Percentiles rank a stretch among this genome's conserved stretches.
These are phyloP conservation scores for Chenopodium formosanum DNA, from an alignment of 148 eudicot species.

Conservation along the genomic window DNA sequence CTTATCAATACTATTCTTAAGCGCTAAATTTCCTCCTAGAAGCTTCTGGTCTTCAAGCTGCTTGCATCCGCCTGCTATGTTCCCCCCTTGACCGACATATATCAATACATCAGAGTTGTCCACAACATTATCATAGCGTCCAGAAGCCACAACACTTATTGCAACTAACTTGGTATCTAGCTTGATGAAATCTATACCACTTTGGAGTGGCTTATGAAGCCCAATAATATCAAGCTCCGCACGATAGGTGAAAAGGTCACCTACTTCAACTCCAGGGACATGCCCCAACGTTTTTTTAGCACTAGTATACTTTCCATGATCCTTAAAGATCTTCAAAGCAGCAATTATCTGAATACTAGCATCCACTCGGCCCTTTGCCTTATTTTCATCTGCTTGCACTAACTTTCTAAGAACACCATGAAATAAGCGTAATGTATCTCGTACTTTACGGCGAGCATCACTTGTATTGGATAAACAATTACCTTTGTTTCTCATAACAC, in stretches of 20 bases:
- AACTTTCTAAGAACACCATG: conserved; percentile 65
- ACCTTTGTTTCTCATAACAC: conserved; percentile 22
- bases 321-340: conserved; percentile 51
- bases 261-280: conserved; percentile 89
- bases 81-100: conserved; percentile 82
- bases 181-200: conserved; percentile 71
- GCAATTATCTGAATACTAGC: conserved; percentile 45
- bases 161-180: conserved; percentile 41
- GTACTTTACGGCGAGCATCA: conserved; percentile 61
- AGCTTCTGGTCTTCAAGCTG: conserved; percentile 78
- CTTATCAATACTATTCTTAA: conserved; percentile 54
- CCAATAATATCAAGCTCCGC: conserved; percentile 81
- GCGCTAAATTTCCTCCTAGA: conserved; percentile 74
- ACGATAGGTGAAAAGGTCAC: conserved; percentile 79
- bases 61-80: conserved; percentile 44
- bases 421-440: conserved; percentile 64
- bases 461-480: conserved; percentile 33
- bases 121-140: conserved; percentile 66
- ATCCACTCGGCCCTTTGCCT: conserved; percentile 28
- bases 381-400: conserved; percentile 61
- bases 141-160: conserved; percentile 76
- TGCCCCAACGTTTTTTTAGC: conserved; percentile 40
- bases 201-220: conserved; percentile 66
- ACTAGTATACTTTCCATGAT: conserved; percentile 51
- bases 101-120: conserved; percentile 58